phyloP scores from a whole-genome alignment of 495 filamentous ascomycete species.

The Elasticomyces elasticus region DNA sequence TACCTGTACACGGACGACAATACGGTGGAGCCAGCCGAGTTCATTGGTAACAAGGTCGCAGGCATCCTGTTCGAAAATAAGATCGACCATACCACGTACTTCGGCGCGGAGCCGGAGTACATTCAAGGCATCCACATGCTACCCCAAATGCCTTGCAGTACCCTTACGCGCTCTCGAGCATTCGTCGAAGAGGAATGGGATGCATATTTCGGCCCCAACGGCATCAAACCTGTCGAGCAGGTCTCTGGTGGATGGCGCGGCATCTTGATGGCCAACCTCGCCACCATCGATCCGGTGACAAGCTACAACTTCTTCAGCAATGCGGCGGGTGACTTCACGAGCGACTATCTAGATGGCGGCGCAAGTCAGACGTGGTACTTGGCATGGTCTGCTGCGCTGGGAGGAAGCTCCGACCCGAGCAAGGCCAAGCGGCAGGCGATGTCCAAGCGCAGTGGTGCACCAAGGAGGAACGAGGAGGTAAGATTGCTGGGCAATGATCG shows the following conservation, averaged over 20 bases:
- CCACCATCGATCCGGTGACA: conserved; percentile 59
- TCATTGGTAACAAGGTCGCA: conserved; percentile 74
- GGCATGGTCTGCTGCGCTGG: conserved; percentile 58
- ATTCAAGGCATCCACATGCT: conserved; percentile 97
- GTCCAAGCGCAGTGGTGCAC: not conserved
- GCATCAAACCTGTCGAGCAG: conserved; percentile 6
- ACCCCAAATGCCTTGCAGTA: conserved; percentile 63
- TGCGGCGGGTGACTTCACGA: conserved; percentile 46
- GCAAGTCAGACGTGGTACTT: conserved; percentile 85
- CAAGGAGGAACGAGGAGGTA: not conserved
- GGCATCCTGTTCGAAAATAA: conserved; percentile 98
- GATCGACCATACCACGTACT: conserved; percentile 89
- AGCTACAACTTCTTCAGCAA: conserved; percentile 67
- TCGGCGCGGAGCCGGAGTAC: conserved; percentile 69
- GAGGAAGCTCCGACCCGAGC: conserved; percentile 2
- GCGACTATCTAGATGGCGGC: conserved; percentile 72
- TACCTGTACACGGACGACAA: conserved; percentile 68
- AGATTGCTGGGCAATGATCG: not conserved
- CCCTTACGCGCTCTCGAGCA: conserved; percentile 51
- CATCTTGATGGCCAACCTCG: conserved; percentile 73
- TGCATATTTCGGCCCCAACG: conserved; percentile 43
- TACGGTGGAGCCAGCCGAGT: conserved; percentile 62
- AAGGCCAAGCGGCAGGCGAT: not conserved
- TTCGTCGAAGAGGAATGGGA: conserved; percentile 86
- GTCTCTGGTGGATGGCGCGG: conserved; percentile 35